Conservation (phyloP, 495 filamentous ascomycete species). For the Hamigera avellanea region DNA sequence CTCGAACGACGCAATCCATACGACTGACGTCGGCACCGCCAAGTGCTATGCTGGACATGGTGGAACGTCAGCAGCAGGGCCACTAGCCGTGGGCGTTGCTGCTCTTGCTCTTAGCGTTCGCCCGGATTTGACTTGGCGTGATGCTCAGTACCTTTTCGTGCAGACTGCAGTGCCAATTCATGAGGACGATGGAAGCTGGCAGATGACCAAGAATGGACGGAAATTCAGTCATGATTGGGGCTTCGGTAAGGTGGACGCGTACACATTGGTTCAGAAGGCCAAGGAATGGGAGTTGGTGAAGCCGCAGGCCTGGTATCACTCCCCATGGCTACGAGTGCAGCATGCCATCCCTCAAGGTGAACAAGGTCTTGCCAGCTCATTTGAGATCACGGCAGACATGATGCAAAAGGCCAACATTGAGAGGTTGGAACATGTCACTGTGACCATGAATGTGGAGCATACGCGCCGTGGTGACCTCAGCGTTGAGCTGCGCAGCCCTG, state of each 20-base stretch:
- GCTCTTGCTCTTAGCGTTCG: constrained; percentile 83
- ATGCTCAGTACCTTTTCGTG: constrained; percentile 84
- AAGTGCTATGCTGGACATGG: constrained; percentile 69
- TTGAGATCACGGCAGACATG: constrained; percentile 66
- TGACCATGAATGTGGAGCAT: constrained; percentile 94
- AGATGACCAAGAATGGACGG: constrained; percentile 64
- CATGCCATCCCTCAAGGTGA: constrained; percentile 79
- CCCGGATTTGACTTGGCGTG: constrained; percentile 85
- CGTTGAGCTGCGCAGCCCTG: constrained; percentile 81
- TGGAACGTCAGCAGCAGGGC: constrained; percentile 93
- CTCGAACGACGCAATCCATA: constrained; percentile 78
- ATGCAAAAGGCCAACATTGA: constrained; percentile 73
- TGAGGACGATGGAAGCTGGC: constrained; percentile 66
- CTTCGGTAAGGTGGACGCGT: constrained; percentile 89
- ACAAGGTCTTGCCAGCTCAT: constrained; percentile 63
- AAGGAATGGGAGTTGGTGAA: constrained; percentile 82
- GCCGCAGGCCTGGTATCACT: constrained; percentile 92
- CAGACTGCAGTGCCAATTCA: constrained; percentile 75
- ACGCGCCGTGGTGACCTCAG: constrained; percentile 79
- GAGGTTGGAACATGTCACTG: constrained; percentile 82
- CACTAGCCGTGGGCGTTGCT: constrained; percentile 80
- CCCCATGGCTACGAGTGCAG: constrained; percentile 85
- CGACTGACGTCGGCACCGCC: constrained; percentile 84
- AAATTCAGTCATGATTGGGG: constrained; percentile 90
- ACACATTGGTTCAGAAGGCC: constrained; percentile 72